Percentiles rank a stretch among this genome's conserved stretches.
Conservation (phyloP, 2,329 filamentous ascomycete species). For the Neopestalotiopsis rosae region DNA sequence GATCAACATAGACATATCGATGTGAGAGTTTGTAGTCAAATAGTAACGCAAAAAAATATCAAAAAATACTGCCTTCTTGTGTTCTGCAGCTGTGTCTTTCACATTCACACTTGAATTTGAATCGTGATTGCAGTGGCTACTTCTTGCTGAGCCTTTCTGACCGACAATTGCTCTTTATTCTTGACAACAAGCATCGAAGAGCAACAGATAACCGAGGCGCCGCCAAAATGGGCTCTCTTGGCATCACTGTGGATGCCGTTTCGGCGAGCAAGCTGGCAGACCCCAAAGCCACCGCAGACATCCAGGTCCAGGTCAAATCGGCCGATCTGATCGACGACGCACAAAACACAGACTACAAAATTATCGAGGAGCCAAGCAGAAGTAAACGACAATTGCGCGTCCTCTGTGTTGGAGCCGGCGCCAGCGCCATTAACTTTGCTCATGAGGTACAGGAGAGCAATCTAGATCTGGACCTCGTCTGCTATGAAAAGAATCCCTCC, state of each 20-base stretch:
- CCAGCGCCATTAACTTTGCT: slow-evolving; percentile 9
- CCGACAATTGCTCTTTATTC: too few relatives aligned
- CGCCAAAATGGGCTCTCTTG: not conserved
- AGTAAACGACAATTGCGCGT: not conserved
- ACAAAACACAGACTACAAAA: not conserved
- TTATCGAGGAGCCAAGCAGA: slow-evolving; percentile 4
- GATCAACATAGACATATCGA: too few relatives aligned
- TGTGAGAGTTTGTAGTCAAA: too few relatives aligned
- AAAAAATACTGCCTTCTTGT: too few relatives aligned
- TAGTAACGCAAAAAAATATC: too few relatives aligned
- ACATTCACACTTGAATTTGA: too few relatives aligned
- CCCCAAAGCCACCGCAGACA: not conserved
- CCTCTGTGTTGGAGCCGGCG: slow-evolving; percentile 10
- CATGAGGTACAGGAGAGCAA: slow-evolving; percentile 11
- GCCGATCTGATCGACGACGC: not conserved
- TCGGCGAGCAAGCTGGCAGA: not conserved
- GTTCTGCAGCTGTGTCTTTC: too few relatives aligned
- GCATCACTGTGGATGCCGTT: not conserved
- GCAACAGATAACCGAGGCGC: not conserved
- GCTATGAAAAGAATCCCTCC: slow-evolving; percentile 14
- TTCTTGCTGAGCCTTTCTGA: too few relatives aligned
- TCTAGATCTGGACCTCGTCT: slow-evolving; percentile 2
- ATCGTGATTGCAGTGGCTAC: too few relatives aligned
- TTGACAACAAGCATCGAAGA: not conserved
- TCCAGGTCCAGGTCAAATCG: not conserved